Evolutionary conservation across 441 rosid genomes (phyloP).

Genomic region (Brassica balearica): DNA sequence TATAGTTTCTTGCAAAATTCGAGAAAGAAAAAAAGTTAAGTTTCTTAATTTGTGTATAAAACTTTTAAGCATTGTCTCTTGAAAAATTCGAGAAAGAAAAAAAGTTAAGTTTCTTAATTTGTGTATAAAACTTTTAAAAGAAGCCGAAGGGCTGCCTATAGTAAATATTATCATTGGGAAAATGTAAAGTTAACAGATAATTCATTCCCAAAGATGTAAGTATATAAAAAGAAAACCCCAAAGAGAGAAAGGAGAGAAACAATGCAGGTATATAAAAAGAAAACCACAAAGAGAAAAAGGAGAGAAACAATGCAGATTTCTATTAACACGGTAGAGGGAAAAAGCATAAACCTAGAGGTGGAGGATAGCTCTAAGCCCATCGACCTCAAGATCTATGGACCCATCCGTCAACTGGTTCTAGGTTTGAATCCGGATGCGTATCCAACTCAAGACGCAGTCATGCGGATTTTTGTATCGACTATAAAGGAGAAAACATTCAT

Average conservation of each 20-base stretch:
- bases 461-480: constrained; percentile 31
- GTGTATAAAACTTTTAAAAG: too few species aligned
- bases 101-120: too few species aligned
- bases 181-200: too few species aligned
- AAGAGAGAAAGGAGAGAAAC: neutral
- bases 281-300: neutral
- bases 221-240: neutral
- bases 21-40: too few species aligned
- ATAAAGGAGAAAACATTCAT: constrained; percentile 21
- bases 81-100: too few species aligned
- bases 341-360: constrained; percentile 7
- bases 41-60: too few species aligned
- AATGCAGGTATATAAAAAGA: constrained; percentile 11
- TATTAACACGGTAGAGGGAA: neutral
- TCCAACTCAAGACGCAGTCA: neutral
- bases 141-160: too few species aligned
- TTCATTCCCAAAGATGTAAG: neutral
- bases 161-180: too few species aligned
- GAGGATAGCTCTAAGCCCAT: constrained; percentile 2
- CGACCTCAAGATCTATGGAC: constrained; percentile 26
- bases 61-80: too few species aligned
- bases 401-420: constrained; percentile 5
- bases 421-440: neutral
- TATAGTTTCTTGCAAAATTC: too few species aligned
- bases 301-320: constrained; percentile 12